phyloP scores from a whole-genome alignment of 352 stramenopile genomes.

The Phytophthora brassicae region DNA sequence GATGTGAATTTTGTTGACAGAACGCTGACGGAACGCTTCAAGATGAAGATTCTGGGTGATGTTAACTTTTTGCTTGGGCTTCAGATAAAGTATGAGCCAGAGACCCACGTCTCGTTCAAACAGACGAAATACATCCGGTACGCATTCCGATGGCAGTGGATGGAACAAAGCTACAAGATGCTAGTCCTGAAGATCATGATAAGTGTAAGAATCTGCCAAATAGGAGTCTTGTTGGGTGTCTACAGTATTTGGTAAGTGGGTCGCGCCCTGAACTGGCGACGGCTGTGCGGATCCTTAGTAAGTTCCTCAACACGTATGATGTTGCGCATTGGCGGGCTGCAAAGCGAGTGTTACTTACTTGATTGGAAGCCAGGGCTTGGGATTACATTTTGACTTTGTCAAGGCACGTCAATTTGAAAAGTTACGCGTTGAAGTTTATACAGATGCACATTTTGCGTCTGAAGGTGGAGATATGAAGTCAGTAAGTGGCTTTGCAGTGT shows the following conservation, averaged over 20 bases:
- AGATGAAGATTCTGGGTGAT: slow-evolving; percentile 2
- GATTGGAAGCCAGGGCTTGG: slow-evolving; percentile 5
- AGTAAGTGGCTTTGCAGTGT: slow-evolving; percentile 11
- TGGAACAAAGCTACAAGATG: background rate
- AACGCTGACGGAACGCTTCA: background rate
- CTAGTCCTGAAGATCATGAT: slow-evolving; percentile 3
- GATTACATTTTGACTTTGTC: slow-evolving; percentile 18
- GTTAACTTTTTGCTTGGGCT: slow-evolving; percentile 17
- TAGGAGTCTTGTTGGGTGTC: no score
- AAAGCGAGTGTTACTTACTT: slow-evolving; percentile 5
- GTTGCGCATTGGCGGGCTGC: slow-evolving; percentile 7
- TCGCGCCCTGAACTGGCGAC: background rate
- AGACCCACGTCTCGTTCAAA: slow-evolving; percentile 9
- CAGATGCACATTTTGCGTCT: slow-evolving; percentile 10
- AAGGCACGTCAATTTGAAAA: slow-evolving; percentile 14
- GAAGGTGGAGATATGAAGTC: slow-evolving; percentile 10
- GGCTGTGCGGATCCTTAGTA: slow-evolving; percentile 6
- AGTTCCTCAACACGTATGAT: slow-evolving; percentile 9
- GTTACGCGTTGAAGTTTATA: slow-evolving; percentile 19
- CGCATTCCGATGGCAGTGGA: slow-evolving; percentile 9
- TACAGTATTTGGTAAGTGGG: no score
- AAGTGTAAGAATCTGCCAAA: background rate
- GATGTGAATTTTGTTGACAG: slow-evolving; percentile 6
- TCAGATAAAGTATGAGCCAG: slow-evolving; percentile 4
- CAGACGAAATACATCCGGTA: slow-evolving; percentile 20